Evolutionary conservation across 2,329 filamentous ascomycete genomes (phyloP).

Genomic region (Chaetothyriales sp.): DNA sequence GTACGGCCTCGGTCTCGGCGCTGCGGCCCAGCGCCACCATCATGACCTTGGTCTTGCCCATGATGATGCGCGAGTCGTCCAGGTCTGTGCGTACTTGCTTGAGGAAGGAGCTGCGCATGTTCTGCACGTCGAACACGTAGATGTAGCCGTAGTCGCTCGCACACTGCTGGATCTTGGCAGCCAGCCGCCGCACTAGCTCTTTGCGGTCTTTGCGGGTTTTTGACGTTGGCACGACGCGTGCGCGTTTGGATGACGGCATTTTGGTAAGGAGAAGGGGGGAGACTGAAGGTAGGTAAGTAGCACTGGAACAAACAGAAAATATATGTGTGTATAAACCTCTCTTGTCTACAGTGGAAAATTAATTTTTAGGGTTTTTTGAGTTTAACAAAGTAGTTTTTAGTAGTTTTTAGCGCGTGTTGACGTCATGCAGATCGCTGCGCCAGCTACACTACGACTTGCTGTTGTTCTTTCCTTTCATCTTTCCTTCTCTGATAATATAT

Average conservation of each 20-base stretch:
- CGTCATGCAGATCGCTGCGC: too few relatives aligned
- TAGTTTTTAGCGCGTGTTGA: too few relatives aligned
- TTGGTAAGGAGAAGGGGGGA: background rate
- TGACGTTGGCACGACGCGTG: constrained; percentile 76
- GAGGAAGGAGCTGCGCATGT: constrained; percentile 82
- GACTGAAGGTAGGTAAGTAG: too few relatives aligned
- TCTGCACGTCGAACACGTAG: constrained; percentile 87
- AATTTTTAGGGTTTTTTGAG: too few relatives aligned
- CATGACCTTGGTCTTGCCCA: constrained; percentile 99
- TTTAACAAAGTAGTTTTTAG: too few relatives aligned
- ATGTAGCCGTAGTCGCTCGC: constrained; percentile 77
- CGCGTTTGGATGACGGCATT: constrained; percentile 96
- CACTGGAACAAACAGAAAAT: too few relatives aligned
- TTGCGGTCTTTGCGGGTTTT: constrained; percentile 83
- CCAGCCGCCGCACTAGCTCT: constrained; percentile 73
- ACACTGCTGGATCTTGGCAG: constrained; percentile 73
- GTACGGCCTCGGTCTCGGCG: constrained; percentile 64
- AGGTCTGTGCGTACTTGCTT: constrained; percentile 27
- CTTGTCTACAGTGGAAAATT: too few relatives aligned
- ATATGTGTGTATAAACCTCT: too few relatives aligned
- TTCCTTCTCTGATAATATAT: too few relatives aligned
- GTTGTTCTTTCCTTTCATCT: too few relatives aligned
- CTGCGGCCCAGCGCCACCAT: constrained; percentile 75
- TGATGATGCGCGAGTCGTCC: constrained; percentile 56
- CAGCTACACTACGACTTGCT: too few relatives aligned